These are phyloP conservation scores for Tylopilus subfusipes DNA, from an alignment of 768 basidiomycete genomes.

Conservation along the genomic window DNA sequence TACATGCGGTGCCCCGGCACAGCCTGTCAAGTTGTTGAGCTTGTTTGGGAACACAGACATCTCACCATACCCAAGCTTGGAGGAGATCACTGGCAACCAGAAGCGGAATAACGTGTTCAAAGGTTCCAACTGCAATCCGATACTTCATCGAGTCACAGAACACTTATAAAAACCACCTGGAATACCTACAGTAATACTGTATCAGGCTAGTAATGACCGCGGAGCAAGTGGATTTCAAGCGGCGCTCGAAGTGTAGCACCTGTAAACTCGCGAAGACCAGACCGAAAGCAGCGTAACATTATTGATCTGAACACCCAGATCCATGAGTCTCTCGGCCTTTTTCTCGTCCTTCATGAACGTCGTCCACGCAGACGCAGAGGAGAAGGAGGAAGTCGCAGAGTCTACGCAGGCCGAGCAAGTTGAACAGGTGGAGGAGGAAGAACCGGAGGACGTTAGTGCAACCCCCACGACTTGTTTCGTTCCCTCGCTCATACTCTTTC, in stretches of 20 bases:
- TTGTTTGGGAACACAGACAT: too few relatives aligned
- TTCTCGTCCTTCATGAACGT: conserved; percentile 42
- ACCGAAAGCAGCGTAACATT: conserved; percentile 9
- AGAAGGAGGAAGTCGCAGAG: conserved; percentile 26
- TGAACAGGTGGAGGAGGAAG: conserved; percentile 50
- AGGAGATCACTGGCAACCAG: too few relatives aligned
- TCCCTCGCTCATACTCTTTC: not conserved
- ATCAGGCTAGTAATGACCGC: too few relatives aligned
- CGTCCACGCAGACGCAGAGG: conserved; percentile 41
- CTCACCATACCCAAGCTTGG: too few relatives aligned
- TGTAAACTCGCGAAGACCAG: conserved; percentile 27
- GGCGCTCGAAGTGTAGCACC: conserved; percentile 17
- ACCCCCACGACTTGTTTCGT: not conserved
- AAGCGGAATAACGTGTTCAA: too few relatives aligned
- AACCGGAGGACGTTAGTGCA: conserved; percentile 78
- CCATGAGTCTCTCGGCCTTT: conserved; percentile 43
- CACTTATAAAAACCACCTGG: too few relatives aligned
- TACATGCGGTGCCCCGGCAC: too few relatives aligned
- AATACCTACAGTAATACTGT: too few relatives aligned
- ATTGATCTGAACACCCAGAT: conserved; percentile 7
- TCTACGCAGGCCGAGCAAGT: conserved; percentile 39
- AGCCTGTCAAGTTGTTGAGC: too few relatives aligned
- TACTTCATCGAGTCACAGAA: too few relatives aligned
- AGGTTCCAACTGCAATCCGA: too few relatives aligned
- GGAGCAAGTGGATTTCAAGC: conserved; percentile 1